Evolutionary conservation across 2,329 filamentous ascomycete species (phyloP).

Genomic region (Alternaria ventricosa): DNA sequence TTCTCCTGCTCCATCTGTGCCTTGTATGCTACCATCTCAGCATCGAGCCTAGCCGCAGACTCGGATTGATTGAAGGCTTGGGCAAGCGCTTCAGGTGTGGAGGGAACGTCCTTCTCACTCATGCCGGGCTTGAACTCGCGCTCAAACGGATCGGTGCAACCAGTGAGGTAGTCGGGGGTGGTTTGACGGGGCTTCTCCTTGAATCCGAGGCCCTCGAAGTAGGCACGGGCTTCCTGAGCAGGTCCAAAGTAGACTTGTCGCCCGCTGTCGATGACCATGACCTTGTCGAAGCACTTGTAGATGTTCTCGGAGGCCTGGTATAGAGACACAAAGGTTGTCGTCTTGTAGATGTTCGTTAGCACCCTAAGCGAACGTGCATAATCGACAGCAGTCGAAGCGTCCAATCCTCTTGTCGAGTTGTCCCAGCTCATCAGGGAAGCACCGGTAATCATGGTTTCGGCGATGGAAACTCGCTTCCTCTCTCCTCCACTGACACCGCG

Average conservation of each 20-base stretch:
- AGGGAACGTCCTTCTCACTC: slow-evolving; percentile 70
- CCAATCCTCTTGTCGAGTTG: slow-evolving; percentile 57
- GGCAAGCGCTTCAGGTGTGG: slow-evolving; percentile 69
- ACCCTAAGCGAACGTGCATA: slow-evolving; percentile 57
- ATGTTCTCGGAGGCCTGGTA: slow-evolving; percentile 88
- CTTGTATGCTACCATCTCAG: slow-evolving; percentile 75
- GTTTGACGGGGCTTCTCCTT: slow-evolving; percentile 77
- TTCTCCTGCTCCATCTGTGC: slow-evolving; percentile 68
- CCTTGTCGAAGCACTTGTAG: slow-evolving; percentile 81
- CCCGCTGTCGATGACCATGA: slow-evolving; percentile 79
- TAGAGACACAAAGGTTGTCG: slow-evolving; percentile 82
- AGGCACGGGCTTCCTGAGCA: slow-evolving; percentile 68
- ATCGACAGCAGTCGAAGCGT: slow-evolving; percentile 58
- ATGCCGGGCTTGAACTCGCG: slow-evolving; percentile 74
- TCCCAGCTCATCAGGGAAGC: slow-evolving; percentile 73
- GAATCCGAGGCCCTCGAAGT: slow-evolving; percentile 81
- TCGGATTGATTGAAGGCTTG: slow-evolving; percentile 73
- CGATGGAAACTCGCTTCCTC: slow-evolving; percentile 80
- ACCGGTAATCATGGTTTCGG: slow-evolving; percentile 79
- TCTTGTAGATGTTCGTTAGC: slow-evolving; percentile 83
- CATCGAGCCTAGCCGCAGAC: slow-evolving; percentile 62
- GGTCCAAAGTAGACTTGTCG: slow-evolving; percentile 79
- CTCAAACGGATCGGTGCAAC: slow-evolving; percentile 84
- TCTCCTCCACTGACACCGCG: slow-evolving; percentile 80
- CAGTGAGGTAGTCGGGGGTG: slow-evolving; percentile 81